Base-by-base conservation (phyloP, 2,329 filamentous ascomycete species). In the Sporothrix variecibatus region DNA sequence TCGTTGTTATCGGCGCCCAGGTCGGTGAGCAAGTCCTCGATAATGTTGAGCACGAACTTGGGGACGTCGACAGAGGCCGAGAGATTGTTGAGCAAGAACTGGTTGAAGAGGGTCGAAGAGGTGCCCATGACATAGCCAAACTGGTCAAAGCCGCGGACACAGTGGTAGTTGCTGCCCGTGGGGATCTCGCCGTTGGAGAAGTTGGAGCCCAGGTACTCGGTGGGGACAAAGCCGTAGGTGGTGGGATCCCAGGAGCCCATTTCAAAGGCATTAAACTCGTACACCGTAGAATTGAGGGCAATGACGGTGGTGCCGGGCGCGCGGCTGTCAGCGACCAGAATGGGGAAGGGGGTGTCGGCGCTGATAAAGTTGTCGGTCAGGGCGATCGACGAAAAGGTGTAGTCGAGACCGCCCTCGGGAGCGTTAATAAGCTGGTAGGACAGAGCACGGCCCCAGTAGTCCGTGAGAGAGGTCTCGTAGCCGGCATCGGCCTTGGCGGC, bases 381-480 rank as follows among this genome's bases (percentile, higher is more conserved):
- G 82, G 81, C 84, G 78, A 86, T 85, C 3, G 93, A 96, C 2
- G 94, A 97, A 84, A 91, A 97, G 3, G 94, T 97, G 79, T 92
- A 94, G 17, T 85, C 86, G 17, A 92, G 89, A 0, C 93, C 94
- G 53, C 94, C 95, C 75, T 93, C 83, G 0, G 86, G 87, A 6
- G 89, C 92, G 80, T 95, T 93, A 80, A 97, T 88, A 67, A 97
- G 87, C 83, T 97, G 94, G 82, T 92, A 97, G 1, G 91, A 91
- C n/a, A 97, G 86, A 65, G 93, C 93, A 74, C 94, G 92, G 38
- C 93, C 93, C 92, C 94, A 97, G 81, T 94, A 94, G 83, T 98
- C 95, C 0, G 95, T 97, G 74, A 97, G 86, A 9, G 93, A 92
- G 3, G 88, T 89, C 64, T 91, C 84, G 79, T 87, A 94, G 1